A percentile compares a stretch with the other conserved stretches of the same genome.
Evolutionary conservation across 257 asterid species (phyloP).

Genomic region (Lycium ferocissimum): DNA sequence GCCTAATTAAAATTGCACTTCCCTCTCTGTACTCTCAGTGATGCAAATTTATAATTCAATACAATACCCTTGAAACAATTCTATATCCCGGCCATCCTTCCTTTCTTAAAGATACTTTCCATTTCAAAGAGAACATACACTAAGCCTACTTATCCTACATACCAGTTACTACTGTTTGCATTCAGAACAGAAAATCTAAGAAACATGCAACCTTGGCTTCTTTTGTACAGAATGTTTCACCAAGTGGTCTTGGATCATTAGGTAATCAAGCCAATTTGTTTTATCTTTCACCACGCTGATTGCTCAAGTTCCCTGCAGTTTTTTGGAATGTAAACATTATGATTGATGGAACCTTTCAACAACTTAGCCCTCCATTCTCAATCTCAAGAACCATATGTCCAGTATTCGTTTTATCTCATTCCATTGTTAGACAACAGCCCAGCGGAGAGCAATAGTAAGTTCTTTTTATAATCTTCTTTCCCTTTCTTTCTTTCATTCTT

Average conservation of each 20-base stretch:
- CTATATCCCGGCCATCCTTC: neutral
- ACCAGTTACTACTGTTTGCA: neutral
- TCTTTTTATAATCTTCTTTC: neutral
- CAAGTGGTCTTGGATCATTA: neutral
- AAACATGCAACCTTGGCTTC: neutral
- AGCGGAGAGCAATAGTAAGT: neutral
- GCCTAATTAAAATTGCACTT: neutral
- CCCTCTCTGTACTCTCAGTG: neutral
- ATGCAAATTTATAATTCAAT: neutral
- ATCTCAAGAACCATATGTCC: constrained; percentile 2
- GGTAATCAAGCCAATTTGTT: constrained; percentile 8
- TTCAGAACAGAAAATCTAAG: neutral
- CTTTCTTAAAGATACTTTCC: neutral
- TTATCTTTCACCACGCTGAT: neutral
- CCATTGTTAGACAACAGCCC: neutral
- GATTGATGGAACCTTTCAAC: constrained; percentile 24
- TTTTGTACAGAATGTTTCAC: neutral
- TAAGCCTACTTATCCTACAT: constrained; percentile 4
- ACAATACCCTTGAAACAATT: constrained; percentile 18
- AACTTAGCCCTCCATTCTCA: neutral
- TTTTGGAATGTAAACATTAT: neutral
- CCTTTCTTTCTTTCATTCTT: neutral
- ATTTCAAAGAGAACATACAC: neutral
- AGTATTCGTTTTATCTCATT: constrained; percentile 1
- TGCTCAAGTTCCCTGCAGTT: neutral